Base-by-base conservation (phyloP, 108 stramenopile genomes). In the Skeletonema costatum region DNA sequence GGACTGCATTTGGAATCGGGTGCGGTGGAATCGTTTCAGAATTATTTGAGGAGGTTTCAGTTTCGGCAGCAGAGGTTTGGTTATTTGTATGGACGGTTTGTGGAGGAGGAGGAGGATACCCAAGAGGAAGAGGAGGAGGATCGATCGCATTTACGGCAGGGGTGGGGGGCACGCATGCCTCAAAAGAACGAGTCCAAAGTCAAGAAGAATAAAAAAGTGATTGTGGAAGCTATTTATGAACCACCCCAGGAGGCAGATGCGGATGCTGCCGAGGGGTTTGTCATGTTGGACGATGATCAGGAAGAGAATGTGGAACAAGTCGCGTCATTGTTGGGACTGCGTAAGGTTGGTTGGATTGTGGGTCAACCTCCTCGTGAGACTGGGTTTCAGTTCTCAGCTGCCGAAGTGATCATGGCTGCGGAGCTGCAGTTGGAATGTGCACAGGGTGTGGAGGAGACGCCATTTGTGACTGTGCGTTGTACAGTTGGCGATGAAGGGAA, bases 291-390 rank as follows among this genome's bases (percentile, higher is more conserved):
- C 29, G 97, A 99, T 86, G 92, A 96, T 16, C 71, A 86, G 50
- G 97, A 91, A 82, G 96, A 96, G 9, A 92, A 73, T 29, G 97
- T 99, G 2, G 92, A 98, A 56, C 65, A 74, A 29, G 73, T 99
- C 7, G 93, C 97, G 0, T 66, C 81, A 44, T 62, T 92, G 74
- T 68, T 97, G 42, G 97, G 97, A 38, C 75, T 98, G 53, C 67
- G 82, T 61, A 87, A 87, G 60, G 98, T 99, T 9, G 98, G 98
- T 12, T 99, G 98, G 98, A 97, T 99, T 30, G 92, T 98, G 71
- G 97, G 96, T 21, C 97, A 97, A 81, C 95, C 95, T 32, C 96
- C 97, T 8, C 76, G 98, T 70, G 97, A 97, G 70, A 89, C 94
- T 62, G 98, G 94, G 17, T 94, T 97, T 76, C 85, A 95, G 25